Percentiles rank a stretch among this genome's conserved stretches.
phyloP scores from a whole-genome alignment of 2,329 filamentous ascomycete genomes.

The Ophiostoma himal-ulmi region DNA sequence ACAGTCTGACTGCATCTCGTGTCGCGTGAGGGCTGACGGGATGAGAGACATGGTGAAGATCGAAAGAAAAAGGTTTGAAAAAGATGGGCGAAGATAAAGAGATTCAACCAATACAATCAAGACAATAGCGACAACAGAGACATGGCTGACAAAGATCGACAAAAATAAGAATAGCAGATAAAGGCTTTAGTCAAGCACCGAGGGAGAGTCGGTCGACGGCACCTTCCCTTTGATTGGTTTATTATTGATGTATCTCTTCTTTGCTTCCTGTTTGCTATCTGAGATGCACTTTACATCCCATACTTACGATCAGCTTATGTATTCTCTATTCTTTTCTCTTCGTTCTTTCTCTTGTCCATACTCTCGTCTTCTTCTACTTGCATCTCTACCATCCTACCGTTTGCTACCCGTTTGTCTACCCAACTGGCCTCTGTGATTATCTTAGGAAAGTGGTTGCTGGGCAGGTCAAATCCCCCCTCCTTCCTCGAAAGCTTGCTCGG shows the following conservation, averaged over 20 bases:
- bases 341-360: too few species aligned
- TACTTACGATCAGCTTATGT: too few species aligned
- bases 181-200: neutral
- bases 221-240: neutral
- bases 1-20: conserved; percentile 1
- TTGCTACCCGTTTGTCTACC: neutral
- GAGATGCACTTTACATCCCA: too few species aligned
- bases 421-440: too few species aligned
- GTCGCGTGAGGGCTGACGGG: neutral
- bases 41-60: neutral
- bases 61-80: neutral
- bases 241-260: neutral
- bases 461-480: too few species aligned
- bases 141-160: neutral
- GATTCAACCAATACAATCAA: too few species aligned
- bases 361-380: neutral
- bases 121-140: neutral
- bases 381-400: neutral
- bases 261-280: too few species aligned
- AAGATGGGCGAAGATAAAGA: too few species aligned
- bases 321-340: neutral
- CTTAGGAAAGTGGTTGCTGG: too few species aligned
- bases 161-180: neutral
- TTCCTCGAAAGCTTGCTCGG: too few species aligned
- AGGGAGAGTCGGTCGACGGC: neutral